Conservation (phyloP, 257 asterid genomes). For the Coffea canephora region DNA sequence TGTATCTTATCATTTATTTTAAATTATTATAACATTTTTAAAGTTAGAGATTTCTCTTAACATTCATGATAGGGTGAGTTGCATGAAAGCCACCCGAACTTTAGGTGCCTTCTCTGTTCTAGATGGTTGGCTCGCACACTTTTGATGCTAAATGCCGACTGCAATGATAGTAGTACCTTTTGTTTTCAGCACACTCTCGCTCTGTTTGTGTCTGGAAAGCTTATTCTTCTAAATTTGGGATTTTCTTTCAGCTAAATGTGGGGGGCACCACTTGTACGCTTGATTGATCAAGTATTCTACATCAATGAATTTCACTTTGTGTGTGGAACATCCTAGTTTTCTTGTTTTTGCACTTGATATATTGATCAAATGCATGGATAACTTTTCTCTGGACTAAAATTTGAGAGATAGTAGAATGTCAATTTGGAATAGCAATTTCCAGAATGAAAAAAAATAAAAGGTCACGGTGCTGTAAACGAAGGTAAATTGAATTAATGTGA, state of each 20-base stretch:
- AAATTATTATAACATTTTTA: slow-evolving; percentile 10
- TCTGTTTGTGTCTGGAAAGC: neutral
- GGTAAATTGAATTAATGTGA: too few relatives aligned
- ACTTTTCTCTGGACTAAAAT: too few relatives aligned
- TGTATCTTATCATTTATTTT: slow-evolving; percentile 37
- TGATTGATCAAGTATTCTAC: neutral
- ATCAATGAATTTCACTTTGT: neutral
- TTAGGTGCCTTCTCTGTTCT: neutral
- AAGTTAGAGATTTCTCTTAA: neutral
- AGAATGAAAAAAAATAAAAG: too few relatives aligned
- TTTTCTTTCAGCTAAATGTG: neutral
- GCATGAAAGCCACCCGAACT: neutral
- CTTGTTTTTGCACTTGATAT: too few relatives aligned
- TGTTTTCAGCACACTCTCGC: neutral
- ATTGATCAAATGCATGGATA: too few relatives aligned
- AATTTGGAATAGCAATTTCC: too few relatives aligned
- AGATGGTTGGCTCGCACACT: slow-evolving; percentile 1
- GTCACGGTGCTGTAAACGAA: too few relatives aligned
- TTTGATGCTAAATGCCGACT: neutral
- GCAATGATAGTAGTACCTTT: neutral
- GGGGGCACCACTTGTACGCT: neutral
- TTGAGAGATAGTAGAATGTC: too few relatives aligned
- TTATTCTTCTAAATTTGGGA: neutral
- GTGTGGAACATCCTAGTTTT: too few relatives aligned
- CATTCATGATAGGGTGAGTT: neutral